Evolutionary conservation across 495 filamentous ascomycete genomes (phyloP).

Genomic region (Staphylotrichum tortipilum): DNA sequence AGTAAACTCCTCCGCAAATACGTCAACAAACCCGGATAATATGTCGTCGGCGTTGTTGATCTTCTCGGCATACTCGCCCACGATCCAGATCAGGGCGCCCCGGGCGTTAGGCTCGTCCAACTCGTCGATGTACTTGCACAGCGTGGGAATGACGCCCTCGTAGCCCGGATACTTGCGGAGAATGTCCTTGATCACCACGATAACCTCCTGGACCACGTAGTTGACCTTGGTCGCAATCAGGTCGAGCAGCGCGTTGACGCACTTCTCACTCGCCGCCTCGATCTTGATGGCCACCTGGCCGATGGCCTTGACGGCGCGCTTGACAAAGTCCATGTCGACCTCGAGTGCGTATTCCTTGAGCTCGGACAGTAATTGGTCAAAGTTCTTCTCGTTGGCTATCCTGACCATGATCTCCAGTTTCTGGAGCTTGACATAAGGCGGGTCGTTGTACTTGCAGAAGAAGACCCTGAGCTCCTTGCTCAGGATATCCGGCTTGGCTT

Average conservation of each 20-base stretch:
- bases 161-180: constrained; percentile 97
- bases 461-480: constrained; percentile 97
- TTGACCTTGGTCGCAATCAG: constrained; percentile 95
- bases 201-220: constrained; percentile 96
- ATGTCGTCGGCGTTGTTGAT: constrained; percentile 93
- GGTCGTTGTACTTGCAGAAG: constrained; percentile 99
- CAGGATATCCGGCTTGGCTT: constrained; percentile 91
- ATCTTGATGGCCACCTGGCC: constrained; percentile 98
- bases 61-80: constrained; percentile 97
- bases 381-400: constrained; percentile 96
- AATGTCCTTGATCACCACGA: constrained; percentile 98
- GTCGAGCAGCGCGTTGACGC: constrained; percentile 87
- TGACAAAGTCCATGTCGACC: constrained; percentile 98
- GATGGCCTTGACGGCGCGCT: constrained; percentile 86
- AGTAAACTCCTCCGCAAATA: constrained; percentile 85
- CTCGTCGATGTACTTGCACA: constrained; percentile 96
- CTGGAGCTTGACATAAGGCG: constrained; percentile 92
- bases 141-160: constrained; percentile 91
- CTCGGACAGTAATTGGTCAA: constrained; percentile 88
- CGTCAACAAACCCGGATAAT: constrained; percentile 87
- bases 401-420: constrained; percentile 99
- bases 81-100: constrained; percentile 94
- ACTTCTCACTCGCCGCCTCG: constrained; percentile 84
- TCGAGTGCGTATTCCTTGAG: constrained; percentile 96
- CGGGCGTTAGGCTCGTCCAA: constrained; percentile 89